phyloP scores from a whole-genome alignment of 2,329 filamentous ascomycete genomes.

The Hysterium pulicare region DNA sequence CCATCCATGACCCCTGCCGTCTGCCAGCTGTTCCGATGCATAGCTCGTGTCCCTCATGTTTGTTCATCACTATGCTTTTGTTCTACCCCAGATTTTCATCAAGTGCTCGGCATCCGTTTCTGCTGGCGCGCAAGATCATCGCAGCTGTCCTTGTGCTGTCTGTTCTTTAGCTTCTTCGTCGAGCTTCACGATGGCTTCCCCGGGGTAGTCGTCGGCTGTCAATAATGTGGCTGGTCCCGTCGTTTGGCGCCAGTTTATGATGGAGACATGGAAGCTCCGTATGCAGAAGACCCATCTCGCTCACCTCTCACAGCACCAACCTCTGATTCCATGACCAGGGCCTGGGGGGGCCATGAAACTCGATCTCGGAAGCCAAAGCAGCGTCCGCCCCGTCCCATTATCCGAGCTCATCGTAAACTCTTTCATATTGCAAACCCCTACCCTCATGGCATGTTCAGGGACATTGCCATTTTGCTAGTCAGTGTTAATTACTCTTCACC shows the following conservation, averaged over 20 bases:
- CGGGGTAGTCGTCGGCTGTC: neutral
- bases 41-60: constrained; percentile 14
- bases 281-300: constrained; percentile 19
- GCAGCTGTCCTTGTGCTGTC: constrained; percentile 6
- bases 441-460: constrained; percentile 8
- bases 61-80: constrained; percentile 10
- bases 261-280: constrained; percentile 13
- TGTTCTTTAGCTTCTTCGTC: too few species aligned
- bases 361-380: constrained; percentile 25
- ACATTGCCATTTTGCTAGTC: constrained; percentile 1
- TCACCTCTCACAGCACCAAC: constrained; percentile 18
- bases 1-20: constrained; percentile 2
- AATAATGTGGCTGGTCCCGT: constrained; percentile 15
- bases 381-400: constrained; percentile 20
- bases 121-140: neutral
- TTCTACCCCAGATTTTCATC: constrained; percentile 23
- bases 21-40: constrained; percentile 15
- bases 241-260: constrained; percentile 20
- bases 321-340: constrained; percentile 14
- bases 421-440: constrained; percentile 5
- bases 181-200: too few species aligned
- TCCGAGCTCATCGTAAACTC: constrained; percentile 9
- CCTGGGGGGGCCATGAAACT: constrained; percentile 20
- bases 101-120: neutral
- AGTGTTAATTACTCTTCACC: constrained; percentile 16